Base-by-base conservation (phyloP, 139 green algal genomes). In the Micractinium conductrix region DNA sequence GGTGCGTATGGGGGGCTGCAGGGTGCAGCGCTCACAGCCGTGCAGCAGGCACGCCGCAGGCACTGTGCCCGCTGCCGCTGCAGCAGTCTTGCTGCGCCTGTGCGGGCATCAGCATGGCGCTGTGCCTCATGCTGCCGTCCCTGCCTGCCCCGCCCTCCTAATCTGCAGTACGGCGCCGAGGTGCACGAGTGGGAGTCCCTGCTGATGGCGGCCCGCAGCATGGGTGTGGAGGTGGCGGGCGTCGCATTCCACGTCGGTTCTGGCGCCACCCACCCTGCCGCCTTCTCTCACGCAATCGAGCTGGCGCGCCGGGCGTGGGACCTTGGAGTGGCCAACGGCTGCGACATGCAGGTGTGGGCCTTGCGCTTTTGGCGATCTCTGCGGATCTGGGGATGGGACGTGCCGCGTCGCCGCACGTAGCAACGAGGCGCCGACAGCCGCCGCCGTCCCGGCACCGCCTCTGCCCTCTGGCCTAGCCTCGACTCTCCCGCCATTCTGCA, bases 241-340 rank as follows among this genome's bases (percentile, higher is more conserved):
- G 93, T 99, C 1, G 93, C 90, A 35, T 99, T 99, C 94, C 97
- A 99, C 87, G 96, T 99, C 1, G 97, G 97, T 74, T 95, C 85
- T 43, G 96, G 94, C 30, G 93, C 92, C 50, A 80, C 55, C 69
- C 38, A 80, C 53, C 55, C 69, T 21, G 67, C 81, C n/a, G 81
- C 81, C n/a, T 67, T 71, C 22, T 50, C 42, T 7, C 44, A 86
- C 79, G 91, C 95, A 19, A 87, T 86, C 6, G 91, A 95, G 44
- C 98, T 97, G 75, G 86, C 85, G 4, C 84, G 87, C 12, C 95
- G n/a, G 30, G 80, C 80, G 19, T 79, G 70, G 48, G 80, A 85
- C 69, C 42, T 60, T 21, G 80, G 44, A 38, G 24, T 16, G 3
- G 70, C 69, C 24, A 42, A 79, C 30, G 80, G 80, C 69, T 79